A percentile compares a stretch with the other conserved stretches of the same genome.
Evolutionary conservation across 139 green algal genomes (phyloP).

Genomic region (Chlorella sp.): DNA sequence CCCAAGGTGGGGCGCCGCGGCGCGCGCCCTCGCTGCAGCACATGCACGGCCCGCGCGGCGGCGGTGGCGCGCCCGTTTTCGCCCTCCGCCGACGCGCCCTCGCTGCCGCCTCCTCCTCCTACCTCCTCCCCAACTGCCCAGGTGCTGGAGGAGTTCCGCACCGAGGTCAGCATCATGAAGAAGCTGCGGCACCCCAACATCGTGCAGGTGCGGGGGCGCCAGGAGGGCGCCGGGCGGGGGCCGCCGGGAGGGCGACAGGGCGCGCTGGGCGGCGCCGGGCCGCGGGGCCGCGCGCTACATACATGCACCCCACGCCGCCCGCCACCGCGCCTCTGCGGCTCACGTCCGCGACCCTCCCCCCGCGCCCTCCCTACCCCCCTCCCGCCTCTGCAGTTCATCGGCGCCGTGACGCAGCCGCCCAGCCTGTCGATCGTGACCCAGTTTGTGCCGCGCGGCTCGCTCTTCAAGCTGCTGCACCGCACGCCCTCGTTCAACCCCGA

Average conservation of each 20-base stretch:
- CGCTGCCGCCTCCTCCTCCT: no score
- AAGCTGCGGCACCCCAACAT: slow-evolving; percentile 71
- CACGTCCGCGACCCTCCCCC: neutral
- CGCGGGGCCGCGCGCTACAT: no score
- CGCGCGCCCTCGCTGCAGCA: no score
- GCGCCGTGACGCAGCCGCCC: slow-evolving; percentile 54
- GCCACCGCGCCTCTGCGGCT: neutral
- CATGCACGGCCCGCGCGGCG: no score
- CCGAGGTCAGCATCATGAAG: slow-evolving; percentile 71
- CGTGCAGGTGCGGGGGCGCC: no score
- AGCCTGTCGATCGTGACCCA: slow-evolving; percentile 83
- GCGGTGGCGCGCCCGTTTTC: no score
- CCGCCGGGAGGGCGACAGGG: no score
- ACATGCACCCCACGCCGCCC: neutral
- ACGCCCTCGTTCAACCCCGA: slow-evolving; percentile 44
- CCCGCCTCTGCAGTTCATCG: slow-evolving; percentile 42
- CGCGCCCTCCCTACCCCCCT: neutral
- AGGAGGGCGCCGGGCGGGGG: no score
- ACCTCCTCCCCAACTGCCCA: neutral
- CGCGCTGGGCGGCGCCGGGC: no score
- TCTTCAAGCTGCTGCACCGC: slow-evolving; percentile 72
- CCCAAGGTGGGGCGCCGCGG: slow-evolving; percentile 30
- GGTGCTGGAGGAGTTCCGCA: slow-evolving; percentile 46
- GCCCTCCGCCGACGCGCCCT: no score
- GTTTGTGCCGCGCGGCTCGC: slow-evolving; percentile 63